These are phyloP conservation scores for Tetrapisispora taiwanensis DNA, from an alignment of 805 yeast genomes.

Conservation along the genomic window DNA sequence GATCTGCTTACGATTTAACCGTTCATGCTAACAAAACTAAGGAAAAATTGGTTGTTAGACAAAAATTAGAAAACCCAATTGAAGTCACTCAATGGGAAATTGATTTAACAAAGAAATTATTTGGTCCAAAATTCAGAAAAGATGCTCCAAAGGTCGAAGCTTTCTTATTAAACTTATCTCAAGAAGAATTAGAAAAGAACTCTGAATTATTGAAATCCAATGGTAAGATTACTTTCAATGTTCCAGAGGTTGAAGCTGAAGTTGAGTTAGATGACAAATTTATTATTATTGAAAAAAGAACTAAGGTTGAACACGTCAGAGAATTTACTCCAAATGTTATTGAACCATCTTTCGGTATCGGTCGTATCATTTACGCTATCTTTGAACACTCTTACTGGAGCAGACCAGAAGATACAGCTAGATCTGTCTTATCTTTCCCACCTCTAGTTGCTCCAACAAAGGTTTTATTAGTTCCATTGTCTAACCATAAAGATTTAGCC, in stretches of 20 bases:
- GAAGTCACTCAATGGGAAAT: conserved; percentile 77
- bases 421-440: conserved; percentile 85
- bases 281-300: conserved; percentile 65
- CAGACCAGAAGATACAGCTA: conserved; percentile 80
- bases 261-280: conserved; percentile 67
- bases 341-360: conserved; percentile 98
- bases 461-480: conserved; percentile 89
- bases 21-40: conserved; percentile 93
- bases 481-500: conserved; percentile 67
- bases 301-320: conserved; percentile 80
- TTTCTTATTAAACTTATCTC: conserved; percentile 65
- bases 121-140: conserved; percentile 95
- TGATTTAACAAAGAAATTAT: conserved; percentile 85
- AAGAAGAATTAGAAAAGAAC: conserved; percentile 74
- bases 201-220: conserved; percentile 52
- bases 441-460: conserved; percentile 97
- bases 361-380: conserved; percentile 86
- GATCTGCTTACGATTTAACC: conserved; percentile 94
- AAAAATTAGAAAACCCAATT: conserved; percentile 74
- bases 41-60: conserved; percentile 90
- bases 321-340: conserved; percentile 95
- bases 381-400: conserved; percentile 95
- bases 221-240: conserved; percentile 55
- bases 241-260: conserved; percentile 53
- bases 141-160: conserved; percentile 89